phyloP scores from a whole-genome alignment of 208 protist genomes.

The Leishmania lainsoni region DNA sequence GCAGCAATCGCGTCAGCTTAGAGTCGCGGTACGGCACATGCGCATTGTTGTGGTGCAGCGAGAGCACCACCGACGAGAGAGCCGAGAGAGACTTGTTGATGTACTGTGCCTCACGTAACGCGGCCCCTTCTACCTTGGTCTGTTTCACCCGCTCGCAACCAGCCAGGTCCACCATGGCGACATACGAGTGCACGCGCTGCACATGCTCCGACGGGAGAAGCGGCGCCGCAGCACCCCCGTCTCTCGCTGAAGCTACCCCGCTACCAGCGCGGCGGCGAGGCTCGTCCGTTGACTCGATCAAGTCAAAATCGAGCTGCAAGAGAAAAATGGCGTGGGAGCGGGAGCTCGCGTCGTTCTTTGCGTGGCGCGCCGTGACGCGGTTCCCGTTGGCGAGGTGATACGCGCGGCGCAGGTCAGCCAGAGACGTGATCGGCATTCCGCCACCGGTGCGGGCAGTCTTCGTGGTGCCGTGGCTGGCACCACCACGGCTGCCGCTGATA shows the following conservation, averaged over 20 bases:
- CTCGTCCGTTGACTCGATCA: slow-evolving; percentile 23
- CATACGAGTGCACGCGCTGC: slow-evolving; percentile 66
- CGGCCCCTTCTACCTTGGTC: slow-evolving; percentile 84
- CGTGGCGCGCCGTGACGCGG: slow-evolving; percentile 73
- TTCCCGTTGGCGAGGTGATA: slow-evolving; percentile 74
- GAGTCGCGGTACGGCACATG: slow-evolving; percentile 94
- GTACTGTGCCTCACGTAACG: slow-evolving; percentile 87
- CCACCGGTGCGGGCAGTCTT: slow-evolving; percentile 35
- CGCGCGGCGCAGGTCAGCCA: slow-evolving; percentile 64
- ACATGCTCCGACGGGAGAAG: slow-evolving; percentile 3
- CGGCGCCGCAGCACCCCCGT: neutral
- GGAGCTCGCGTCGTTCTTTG: slow-evolving; percentile 77
- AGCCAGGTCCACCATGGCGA: slow-evolving; percentile 96
- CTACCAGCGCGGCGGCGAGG: neutral
- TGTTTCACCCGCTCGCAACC: slow-evolving; percentile 95
- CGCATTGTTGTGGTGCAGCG: slow-evolving; percentile 64
- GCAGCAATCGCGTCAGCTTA: slow-evolving; percentile 90
- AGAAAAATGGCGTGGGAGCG: slow-evolving; percentile 91
- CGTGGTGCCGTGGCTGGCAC: slow-evolving; percentile 10
- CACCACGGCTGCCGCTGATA: slow-evolving; percentile 25
- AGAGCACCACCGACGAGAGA: slow-evolving; percentile 82
- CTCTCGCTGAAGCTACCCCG: neutral
- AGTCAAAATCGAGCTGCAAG: slow-evolving; percentile 78
- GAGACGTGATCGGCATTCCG: slow-evolving; percentile 62
- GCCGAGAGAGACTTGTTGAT: slow-evolving; percentile 93